These are phyloP conservation scores for Globisporangium spinosum DNA, from an alignment of 352 stramenopile species.

Conservation along the genomic window DNA sequence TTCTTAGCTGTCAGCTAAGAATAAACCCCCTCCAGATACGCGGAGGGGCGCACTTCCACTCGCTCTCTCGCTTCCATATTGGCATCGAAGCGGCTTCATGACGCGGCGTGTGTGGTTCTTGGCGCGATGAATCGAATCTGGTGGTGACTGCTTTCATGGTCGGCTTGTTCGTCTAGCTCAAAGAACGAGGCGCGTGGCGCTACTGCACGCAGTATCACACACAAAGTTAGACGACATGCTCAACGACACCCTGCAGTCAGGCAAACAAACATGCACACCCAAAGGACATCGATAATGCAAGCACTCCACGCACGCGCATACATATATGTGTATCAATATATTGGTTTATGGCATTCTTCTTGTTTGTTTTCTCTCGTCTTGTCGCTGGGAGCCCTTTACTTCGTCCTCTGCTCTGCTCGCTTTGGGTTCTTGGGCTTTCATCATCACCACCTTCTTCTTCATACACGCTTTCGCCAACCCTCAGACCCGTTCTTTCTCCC, in stretches of 20 bases:
- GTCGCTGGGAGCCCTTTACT: constrained; percentile 6
- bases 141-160: background rate
- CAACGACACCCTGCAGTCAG: background rate
- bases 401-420: background rate
- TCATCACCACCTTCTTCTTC: constrained; percentile 7
- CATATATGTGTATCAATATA: constrained; percentile 12
- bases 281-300: no score
- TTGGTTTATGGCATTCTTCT: constrained; percentile 11
- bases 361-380: background rate
- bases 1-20: constrained; percentile 9
- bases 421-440: constrained; percentile 6
- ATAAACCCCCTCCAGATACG: background rate
- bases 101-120: background rate
- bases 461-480: constrained; percentile 2
- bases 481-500: background rate
- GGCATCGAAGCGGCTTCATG: background rate
- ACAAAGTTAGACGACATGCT: background rate
- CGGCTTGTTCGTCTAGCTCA: background rate
- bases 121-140: background rate
- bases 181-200: background rate
- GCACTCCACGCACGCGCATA: background rate
- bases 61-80: background rate
- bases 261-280: background rate
- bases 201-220: background rate
- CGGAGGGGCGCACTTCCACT: background rate